Percentiles rank a stretch among this genome's conserved stretches.
These are phyloP conservation scores for Leccinum truebloodii DNA, from an alignment of 768 basidiomycete genomes.

Conservation along the genomic window DNA sequence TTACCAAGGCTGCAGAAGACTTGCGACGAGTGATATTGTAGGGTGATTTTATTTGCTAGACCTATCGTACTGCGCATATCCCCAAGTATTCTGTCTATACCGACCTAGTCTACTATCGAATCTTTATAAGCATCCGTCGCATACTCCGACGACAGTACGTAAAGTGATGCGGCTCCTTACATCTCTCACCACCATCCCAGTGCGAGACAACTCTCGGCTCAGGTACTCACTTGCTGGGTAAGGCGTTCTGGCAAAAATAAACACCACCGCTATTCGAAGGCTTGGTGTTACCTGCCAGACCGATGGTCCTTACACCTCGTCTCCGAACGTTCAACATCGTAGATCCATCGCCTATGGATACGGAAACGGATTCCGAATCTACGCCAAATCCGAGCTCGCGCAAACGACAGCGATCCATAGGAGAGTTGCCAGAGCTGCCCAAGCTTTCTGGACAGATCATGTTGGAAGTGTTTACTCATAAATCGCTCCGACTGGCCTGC, in stretches of 20 bases:
- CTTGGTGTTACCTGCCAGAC: slow-evolving; percentile 14
- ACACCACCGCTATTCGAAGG: slow-evolving; percentile 16
- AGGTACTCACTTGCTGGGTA: slow-evolving; percentile 17
- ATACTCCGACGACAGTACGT: slow-evolving; percentile 25
- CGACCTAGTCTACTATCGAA: background rate
- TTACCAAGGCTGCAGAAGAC: background rate
- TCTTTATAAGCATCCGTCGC: background rate
- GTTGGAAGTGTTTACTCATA: slow-evolving; percentile 72
- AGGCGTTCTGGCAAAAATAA: slow-evolving; percentile 22
- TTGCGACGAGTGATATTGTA: slow-evolving; percentile 17
- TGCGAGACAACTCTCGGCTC: slow-evolving; percentile 18
- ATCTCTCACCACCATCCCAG: slow-evolving; percentile 24
- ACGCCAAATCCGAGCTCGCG: slow-evolving; percentile 28
- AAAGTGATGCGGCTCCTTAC: slow-evolving; percentile 28
- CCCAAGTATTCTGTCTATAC: background rate
- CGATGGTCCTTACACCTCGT: slow-evolving; percentile 38
- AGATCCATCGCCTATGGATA: slow-evolving; percentile 36
- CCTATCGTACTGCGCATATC: slow-evolving; percentile 10
- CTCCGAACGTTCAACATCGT: slow-evolving; percentile 36
- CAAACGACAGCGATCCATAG: slow-evolving; percentile 40
- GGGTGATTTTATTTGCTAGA: slow-evolving; percentile 9
- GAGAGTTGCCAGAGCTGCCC: slow-evolving; percentile 46
- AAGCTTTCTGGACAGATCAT: slow-evolving; percentile 53
- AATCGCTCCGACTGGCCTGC: slow-evolving; percentile 52
- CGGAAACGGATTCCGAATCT: slow-evolving; percentile 29